phyloP scores from a whole-genome alignment of 805 yeast genomes.

The Kazachstania taianensis region DNA sequence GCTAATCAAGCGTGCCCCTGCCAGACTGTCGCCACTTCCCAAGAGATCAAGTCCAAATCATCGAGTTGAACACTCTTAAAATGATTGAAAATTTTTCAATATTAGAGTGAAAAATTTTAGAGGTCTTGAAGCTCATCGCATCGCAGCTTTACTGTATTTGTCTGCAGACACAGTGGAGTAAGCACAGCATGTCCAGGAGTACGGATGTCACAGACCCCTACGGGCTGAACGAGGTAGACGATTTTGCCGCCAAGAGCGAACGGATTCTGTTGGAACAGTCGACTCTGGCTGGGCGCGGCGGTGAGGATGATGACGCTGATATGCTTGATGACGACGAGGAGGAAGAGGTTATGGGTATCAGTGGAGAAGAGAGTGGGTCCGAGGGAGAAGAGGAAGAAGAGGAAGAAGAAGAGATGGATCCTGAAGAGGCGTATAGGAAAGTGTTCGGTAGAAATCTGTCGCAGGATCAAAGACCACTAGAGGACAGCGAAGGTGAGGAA shows the following conservation, averaged over 20 bases:
- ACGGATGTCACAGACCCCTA: slow-evolving; percentile 27
- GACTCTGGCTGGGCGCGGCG: slow-evolving; percentile 34
- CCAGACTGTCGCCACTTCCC: no score
- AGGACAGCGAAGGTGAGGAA: slow-evolving; percentile 23
- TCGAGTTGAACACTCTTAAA: no score
- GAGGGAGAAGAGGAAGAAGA: slow-evolving; percentile 26
- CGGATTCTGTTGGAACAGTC: slow-evolving; percentile 48
- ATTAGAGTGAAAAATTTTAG: no score
- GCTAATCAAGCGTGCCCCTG: no score
- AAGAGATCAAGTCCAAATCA: no score
- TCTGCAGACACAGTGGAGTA: no score
- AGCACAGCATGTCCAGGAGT: neutral
- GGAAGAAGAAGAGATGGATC: slow-evolving; percentile 28
- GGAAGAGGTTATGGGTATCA: slow-evolving; percentile 42
- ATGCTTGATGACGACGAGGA: slow-evolving; percentile 36
- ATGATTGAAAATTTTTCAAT: no score
- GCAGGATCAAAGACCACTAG: slow-evolving; percentile 19
- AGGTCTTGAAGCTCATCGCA: no score
- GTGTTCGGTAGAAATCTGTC: slow-evolving; percentile 27
- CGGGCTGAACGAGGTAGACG: slow-evolving; percentile 59
- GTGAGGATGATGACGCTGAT: slow-evolving; percentile 38
- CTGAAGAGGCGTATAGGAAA: slow-evolving; percentile 31
- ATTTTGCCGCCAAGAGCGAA: slow-evolving; percentile 52
- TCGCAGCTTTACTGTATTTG: no score
- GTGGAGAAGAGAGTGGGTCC: slow-evolving; percentile 3